Evolutionary conservation across 495 filamentous ascomycete species (phyloP).

Genomic region (Lasiosphaeria miniovina): DNA sequence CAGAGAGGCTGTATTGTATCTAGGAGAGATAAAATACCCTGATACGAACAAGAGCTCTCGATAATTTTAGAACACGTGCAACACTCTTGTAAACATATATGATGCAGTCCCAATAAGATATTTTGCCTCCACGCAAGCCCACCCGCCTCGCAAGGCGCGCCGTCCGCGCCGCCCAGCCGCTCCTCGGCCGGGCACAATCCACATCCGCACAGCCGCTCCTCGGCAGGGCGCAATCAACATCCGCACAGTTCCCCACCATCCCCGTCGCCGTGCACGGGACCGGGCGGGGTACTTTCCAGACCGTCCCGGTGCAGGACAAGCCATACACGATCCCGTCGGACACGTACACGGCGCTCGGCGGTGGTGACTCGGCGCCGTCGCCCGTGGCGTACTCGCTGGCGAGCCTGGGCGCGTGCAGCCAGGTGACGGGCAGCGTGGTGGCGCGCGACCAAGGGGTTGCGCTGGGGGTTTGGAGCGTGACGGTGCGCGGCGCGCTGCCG

Average conservation of each 20-base stretch:
- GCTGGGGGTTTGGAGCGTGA: slow-evolving; percentile 23
- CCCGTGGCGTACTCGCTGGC: slow-evolving; percentile 28
- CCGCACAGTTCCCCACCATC: slow-evolving; percentile 2
- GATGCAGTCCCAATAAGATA: too few species aligned
- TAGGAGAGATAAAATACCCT: too few species aligned
- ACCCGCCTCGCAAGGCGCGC: too few species aligned
- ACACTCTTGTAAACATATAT: too few species aligned
- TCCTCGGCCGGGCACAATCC: not conserved
- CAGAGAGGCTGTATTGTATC: too few species aligned
- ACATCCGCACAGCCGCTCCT: not conserved
- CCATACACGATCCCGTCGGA: slow-evolving; percentile 24
- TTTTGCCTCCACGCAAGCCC: too few species aligned
- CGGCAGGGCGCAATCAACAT: not conserved
- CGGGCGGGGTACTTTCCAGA: slow-evolving; percentile 19
- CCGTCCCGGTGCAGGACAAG: slow-evolving; percentile 19
- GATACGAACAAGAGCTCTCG: too few species aligned
- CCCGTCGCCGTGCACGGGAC: slow-evolving; percentile 17
- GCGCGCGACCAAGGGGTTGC: slow-evolving; percentile 22
- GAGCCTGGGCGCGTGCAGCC: slow-evolving; percentile 28
- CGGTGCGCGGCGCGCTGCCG: slow-evolving; percentile 21
- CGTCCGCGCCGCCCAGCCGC: not conserved
- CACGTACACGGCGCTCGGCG: slow-evolving; percentile 25
- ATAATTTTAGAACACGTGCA: too few species aligned
- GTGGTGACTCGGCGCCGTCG: slow-evolving; percentile 24
- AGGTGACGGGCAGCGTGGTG: slow-evolving; percentile 25